These are phyloP conservation scores for Fennellomyces sp. DNA, from an alignment of 371 early-diverging fungal species.

Conservation along the genomic window DNA sequence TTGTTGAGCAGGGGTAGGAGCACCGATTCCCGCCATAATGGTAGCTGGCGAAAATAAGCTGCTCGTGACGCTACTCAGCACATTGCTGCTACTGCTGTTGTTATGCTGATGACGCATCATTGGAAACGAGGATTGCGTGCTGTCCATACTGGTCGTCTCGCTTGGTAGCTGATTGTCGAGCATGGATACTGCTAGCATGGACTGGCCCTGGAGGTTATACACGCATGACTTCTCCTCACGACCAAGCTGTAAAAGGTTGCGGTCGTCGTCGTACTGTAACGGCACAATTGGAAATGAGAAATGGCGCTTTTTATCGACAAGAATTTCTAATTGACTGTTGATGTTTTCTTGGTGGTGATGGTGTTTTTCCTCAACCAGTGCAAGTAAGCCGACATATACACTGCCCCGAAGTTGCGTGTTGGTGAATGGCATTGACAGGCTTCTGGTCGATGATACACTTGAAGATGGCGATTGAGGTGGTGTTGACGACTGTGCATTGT, in stretches of 20 bases:
- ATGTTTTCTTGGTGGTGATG: not conserved
- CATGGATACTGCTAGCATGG: slow-evolving; percentile 10
- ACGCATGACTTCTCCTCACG: slow-evolving; percentile 21
- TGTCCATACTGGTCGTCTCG: not conserved
- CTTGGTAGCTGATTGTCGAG: not conserved
- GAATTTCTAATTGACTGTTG: slow-evolving; percentile 3
- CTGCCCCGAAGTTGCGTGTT: slow-evolving; percentile 4
- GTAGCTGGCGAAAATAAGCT: not conserved
- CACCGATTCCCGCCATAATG: slow-evolving; percentile 1
- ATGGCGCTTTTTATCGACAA: slow-evolving; percentile 27
- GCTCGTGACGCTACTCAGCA: not conserved
- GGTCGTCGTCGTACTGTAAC: slow-evolving; percentile 16
- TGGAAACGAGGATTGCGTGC: not conserved
- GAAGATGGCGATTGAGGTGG: not conserved
- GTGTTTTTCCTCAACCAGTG: slow-evolving; percentile 26
- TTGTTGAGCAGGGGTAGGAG: not conserved
- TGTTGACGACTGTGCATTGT: not conserved
- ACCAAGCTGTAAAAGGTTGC: slow-evolving; percentile 10
- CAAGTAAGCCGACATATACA: slow-evolving; percentile 34
- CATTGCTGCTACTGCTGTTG: not conserved
- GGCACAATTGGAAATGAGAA: slow-evolving; percentile 36
- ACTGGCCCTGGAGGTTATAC: slow-evolving; percentile 20
- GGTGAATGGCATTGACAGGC: not conserved
- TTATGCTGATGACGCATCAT: not conserved
- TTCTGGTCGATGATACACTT: not conserved